Evolutionary conservation across 371 early-diverging fungal genomes (phyloP).

Genomic region (Mortierella sp.): DNA sequence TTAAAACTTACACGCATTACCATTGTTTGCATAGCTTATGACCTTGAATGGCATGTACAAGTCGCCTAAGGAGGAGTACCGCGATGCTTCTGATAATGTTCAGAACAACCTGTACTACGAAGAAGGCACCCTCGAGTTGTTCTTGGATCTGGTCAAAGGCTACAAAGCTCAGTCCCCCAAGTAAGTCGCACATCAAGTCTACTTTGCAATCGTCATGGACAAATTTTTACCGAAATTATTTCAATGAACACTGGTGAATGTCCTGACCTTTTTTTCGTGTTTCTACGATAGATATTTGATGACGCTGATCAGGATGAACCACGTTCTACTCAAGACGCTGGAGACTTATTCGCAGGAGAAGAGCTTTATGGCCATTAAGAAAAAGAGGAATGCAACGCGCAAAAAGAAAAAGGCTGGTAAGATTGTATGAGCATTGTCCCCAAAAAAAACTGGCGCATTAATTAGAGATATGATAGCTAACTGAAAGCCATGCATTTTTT

Average conservation of each 20-base stretch:
- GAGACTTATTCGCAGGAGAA: constrained; percentile 72
- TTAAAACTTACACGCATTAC: too few relatives aligned
- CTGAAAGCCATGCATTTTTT: background rate
- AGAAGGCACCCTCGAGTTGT: constrained; percentile 71
- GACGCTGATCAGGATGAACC: constrained; percentile 67
- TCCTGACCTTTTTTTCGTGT: background rate
- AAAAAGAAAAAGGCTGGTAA: constrained; percentile 22
- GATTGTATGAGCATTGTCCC: background rate
- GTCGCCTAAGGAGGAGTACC: constrained; percentile 65
- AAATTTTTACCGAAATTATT: background rate
- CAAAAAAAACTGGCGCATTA: background rate
- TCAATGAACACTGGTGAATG: background rate
- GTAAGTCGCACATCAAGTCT: constrained; percentile 46
- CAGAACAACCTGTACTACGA: constrained; percentile 84
- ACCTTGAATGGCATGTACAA: constrained; percentile 67
- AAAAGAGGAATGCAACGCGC: constrained; percentile 49
- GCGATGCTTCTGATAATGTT: constrained; percentile 73
- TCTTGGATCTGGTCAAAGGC: constrained; percentile 63
- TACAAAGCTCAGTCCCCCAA: constrained; percentile 65
- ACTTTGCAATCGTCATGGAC: background rate
- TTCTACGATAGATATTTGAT: constrained; percentile 65
- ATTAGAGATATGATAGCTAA: background rate
- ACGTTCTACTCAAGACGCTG: constrained; percentile 73
- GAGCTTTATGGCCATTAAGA: constrained; percentile 65
- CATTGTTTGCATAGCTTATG: constrained; percentile 58